A percentile compares a stretch with the other conserved stretches of the same genome.
Evolutionary conservation across 768 basidiomycete genomes (phyloP).

Genomic region (Porpolomopsis calyptriformis): DNA sequence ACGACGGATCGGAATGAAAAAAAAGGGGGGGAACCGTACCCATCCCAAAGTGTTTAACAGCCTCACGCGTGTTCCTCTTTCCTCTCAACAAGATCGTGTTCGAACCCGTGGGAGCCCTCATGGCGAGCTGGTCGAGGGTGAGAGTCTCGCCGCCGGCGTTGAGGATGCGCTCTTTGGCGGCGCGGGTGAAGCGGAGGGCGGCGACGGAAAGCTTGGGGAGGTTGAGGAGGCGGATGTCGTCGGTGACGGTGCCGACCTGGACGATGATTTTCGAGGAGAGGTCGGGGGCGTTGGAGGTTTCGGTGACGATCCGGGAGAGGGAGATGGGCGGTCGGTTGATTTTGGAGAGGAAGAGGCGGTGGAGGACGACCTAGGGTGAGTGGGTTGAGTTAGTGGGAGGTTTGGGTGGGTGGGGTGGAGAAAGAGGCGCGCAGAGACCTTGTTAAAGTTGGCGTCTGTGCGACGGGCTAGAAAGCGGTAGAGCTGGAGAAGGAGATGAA

Average conservation of each 20-base stretch:
- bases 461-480: slow-evolving; percentile 98
- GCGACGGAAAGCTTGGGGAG: slow-evolving; percentile 90
- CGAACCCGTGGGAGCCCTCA: slow-evolving; percentile 86
- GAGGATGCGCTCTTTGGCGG: slow-evolving; percentile 89
- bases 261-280: slow-evolving; percentile 78
- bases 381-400: slow-evolving; percentile 16
- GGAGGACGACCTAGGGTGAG: slow-evolving; percentile 76
- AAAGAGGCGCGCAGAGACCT: slow-evolving; percentile 36
- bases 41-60: slow-evolving; percentile 97
- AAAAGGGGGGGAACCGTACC: slow-evolving; percentile 31
- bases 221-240: slow-evolving; percentile 79
- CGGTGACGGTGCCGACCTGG: slow-evolving; percentile 84
- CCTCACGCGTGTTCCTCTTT: slow-evolving; percentile 86
- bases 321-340: slow-evolving; percentile 95
- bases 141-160: slow-evolving; percentile 91
- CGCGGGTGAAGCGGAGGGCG: slow-evolving; percentile 88
- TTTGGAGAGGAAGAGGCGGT: slow-evolving; percentile 94
- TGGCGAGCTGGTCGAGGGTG: slow-evolving; percentile 94
- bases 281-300: slow-evolving; percentile 58
- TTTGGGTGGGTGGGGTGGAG: neutral
- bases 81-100: slow-evolving; percentile 93
- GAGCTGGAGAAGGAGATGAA: slow-evolving; percentile 41
- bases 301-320: slow-evolving; percentile 82
- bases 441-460: slow-evolving; percentile 94
- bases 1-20: neutral